phyloP scores from a whole-genome alignment of 495 filamentous ascomycete species.

The Trichoderma erinaceum region DNA sequence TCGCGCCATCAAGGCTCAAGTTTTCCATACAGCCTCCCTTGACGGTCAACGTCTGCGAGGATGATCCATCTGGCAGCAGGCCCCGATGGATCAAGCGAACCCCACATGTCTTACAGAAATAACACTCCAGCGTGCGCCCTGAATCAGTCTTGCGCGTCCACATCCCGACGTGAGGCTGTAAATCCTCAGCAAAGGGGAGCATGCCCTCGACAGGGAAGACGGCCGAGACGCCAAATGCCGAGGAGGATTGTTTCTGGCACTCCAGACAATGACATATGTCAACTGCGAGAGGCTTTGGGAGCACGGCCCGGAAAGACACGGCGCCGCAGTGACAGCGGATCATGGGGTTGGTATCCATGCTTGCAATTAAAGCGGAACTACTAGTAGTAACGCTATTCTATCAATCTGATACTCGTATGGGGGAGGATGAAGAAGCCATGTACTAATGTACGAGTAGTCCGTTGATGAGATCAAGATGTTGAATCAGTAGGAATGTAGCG shows the following conservation, averaged over 20 bases:
- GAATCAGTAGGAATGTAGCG: too few relatives aligned
- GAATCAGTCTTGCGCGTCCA: conserved; percentile 38
- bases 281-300: conserved; percentile 34
- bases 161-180: conserved; percentile 26
- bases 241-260: conserved; percentile 52
- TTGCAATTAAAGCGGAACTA: neutral
- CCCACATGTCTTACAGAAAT: conserved; percentile 48
- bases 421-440: too few relatives aligned
- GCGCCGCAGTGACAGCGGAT: conserved; percentile 48
- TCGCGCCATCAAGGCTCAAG: conserved; percentile 32
- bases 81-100: conserved; percentile 44
- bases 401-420: neutral
- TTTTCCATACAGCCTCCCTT: conserved; percentile 49
- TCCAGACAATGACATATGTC: conserved; percentile 58
- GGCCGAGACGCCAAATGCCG: conserved; percentile 53
- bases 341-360: conserved; percentile 16
- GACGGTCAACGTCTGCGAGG: conserved; percentile 33
- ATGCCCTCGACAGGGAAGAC: conserved; percentile 35
- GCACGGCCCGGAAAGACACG: conserved; percentile 43
- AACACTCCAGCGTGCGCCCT: conserved; percentile 43
- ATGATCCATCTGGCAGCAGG: conserved; percentile 30
- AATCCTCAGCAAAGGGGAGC: conserved; percentile 42
- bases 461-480: too few relatives aligned
- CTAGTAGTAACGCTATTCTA: neutral
- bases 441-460: too few relatives aligned